These are phyloP conservation scores for Aphanomyces cochlioides DNA, from an alignment of 352 stramenopile genomes.

Conservation along the genomic window DNA sequence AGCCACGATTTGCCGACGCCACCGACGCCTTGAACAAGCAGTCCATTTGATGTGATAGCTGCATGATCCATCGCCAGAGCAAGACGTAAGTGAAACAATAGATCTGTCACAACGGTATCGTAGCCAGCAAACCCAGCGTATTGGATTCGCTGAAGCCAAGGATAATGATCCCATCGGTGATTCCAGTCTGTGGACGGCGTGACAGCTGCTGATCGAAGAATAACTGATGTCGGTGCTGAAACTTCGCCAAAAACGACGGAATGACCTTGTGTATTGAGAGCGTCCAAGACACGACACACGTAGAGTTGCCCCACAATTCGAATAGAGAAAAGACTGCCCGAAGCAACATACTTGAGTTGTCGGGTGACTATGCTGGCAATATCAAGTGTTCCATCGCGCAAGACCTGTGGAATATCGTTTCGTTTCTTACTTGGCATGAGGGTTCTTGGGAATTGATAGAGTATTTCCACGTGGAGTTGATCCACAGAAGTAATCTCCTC, in stretches of 20 bases:
- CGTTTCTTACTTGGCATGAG: neutral
- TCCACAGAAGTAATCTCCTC: conserved; percentile 23
- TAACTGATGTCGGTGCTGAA: neutral
- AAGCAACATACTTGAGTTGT: conserved; percentile 2
- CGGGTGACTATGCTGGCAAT: neutral
- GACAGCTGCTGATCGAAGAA: conserved; percentile 25
- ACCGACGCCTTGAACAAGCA: conserved; percentile 58
- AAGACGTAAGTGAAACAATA: conserved; percentile 55
- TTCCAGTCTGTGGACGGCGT: conserved; percentile 32
- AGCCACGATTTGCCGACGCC: conserved; percentile 65
- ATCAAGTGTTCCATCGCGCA: conserved; percentile 19
- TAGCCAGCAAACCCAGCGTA: conserved; percentile 50
- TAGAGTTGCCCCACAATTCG: conserved; percentile 7
- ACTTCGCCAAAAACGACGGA: neutral
- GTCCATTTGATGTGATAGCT: conserved; percentile 43
- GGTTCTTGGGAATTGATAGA: neutral
- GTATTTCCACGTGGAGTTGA: neutral
- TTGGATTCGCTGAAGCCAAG: conserved; percentile 29
- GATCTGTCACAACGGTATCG: conserved; percentile 44
- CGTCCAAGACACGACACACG: neutral
- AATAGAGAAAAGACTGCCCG: neutral
- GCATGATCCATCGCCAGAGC: conserved; percentile 32
- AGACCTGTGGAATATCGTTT: conserved; percentile 3
- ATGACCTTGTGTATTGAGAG: neutral
- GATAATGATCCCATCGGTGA: conserved; percentile 33